Conservation (phyloP, 345 rosid species). For the Populus davidiana region DNA sequence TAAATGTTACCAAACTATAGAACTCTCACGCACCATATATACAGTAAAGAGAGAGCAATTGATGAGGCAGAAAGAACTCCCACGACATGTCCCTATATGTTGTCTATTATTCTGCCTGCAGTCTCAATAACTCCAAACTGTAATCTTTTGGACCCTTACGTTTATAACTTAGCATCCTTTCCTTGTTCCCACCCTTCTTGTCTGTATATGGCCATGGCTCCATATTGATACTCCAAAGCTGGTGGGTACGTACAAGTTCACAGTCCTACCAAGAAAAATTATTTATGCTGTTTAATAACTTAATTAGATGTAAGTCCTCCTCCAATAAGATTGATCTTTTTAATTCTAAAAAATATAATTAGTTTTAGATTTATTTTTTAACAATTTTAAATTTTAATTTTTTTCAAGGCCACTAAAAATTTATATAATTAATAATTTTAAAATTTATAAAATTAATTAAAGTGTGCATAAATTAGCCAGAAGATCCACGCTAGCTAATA, state of each 20-base stretch:
- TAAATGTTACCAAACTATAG: neutral
- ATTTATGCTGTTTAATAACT: too few relatives aligned
- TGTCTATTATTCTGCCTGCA: neutral
- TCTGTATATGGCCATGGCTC: neutral
- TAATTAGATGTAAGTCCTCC: neutral
- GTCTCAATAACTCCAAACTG: neutral
- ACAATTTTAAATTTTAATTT: too few relatives aligned
- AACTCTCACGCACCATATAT: too few relatives aligned
- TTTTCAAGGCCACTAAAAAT: fast-evolving
- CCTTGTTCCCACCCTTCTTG: neutral
- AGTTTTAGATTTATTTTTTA: too few relatives aligned
- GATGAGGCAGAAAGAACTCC: slow-evolving; percentile 23
- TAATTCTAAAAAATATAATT: too few relatives aligned
- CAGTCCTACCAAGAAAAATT: neutral
- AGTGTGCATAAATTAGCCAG: fast-evolving
- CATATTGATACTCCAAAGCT: neutral
- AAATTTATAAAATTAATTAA: too few relatives aligned
- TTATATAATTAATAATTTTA: too few relatives aligned
- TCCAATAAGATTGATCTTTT: neutral
- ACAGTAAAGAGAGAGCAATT: neutral
- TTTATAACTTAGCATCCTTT: neutral
- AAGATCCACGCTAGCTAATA: too few relatives aligned
- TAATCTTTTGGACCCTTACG: neutral
- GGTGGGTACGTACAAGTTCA: neutral
- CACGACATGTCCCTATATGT: slow-evolving; percentile 15